These are phyloP conservation scores for Pseudevernia furfuracea DNA, from an alignment of 495 filamentous ascomycete genomes.

Conservation along the genomic window DNA sequence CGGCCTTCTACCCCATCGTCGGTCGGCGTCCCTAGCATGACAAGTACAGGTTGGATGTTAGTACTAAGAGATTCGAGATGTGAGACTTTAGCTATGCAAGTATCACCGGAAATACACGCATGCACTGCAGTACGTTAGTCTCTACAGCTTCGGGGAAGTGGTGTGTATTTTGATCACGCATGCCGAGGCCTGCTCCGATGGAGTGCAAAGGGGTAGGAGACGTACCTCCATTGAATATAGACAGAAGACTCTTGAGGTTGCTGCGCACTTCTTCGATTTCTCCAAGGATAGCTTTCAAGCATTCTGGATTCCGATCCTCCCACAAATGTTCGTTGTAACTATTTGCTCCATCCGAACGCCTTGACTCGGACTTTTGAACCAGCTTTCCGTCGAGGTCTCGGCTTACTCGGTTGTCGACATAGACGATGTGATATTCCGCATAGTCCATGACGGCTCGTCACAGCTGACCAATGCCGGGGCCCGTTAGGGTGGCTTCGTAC, in stretches of 20 bases:
- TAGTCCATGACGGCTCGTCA: constrained; percentile 51
- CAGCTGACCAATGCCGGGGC: constrained; percentile 14
- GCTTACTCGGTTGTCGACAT: constrained; percentile 67
- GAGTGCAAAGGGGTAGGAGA: constrained; percentile 18
- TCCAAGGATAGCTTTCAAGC: constrained; percentile 32
- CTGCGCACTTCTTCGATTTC: constrained; percentile 44
- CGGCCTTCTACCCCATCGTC: constrained; percentile 3
- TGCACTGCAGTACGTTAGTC: constrained; percentile 48
- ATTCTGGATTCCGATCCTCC: constrained; percentile 20
- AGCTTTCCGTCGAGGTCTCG: constrained; percentile 50
- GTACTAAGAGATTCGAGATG: constrained; percentile 55
- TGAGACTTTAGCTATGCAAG: constrained; percentile 61
- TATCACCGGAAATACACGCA: constrained; percentile 59
- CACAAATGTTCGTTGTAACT: constrained; percentile 18
- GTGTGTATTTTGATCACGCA: background rate
- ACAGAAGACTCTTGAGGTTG: constrained; percentile 44
- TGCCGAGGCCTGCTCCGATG: background rate
- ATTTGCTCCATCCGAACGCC: constrained; percentile 25
- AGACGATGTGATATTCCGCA: constrained; percentile 69
- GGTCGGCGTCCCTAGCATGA: constrained; percentile 49
- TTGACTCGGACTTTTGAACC: constrained; percentile 28
- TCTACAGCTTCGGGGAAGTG: constrained; percentile 4
- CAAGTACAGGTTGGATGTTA: constrained; percentile 63
- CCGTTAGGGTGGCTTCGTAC: constrained; percentile 5
- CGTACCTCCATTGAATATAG: constrained; percentile 50